A percentile compares a stretch with the other conserved stretches of the same genome.
Evolutionary conservation across 257 asterid genomes (phyloP).

Genomic region (Penstemon eatonii): DNA sequence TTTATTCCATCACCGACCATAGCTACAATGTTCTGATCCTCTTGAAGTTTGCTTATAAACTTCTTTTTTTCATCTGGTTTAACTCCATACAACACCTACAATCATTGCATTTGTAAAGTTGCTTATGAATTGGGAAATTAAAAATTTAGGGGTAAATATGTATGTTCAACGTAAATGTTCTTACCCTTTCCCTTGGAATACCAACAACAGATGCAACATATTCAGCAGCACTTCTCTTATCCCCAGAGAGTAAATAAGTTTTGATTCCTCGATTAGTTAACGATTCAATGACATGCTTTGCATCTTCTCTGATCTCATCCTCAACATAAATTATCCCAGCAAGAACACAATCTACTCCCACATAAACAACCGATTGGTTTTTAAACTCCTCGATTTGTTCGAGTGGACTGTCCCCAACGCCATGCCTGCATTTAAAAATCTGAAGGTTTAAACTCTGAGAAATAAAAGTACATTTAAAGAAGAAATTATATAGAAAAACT

Average conservation of each 20-base stretch:
- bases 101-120: slow-evolving; percentile 19
- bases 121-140: slow-evolving; percentile 1
- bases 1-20: slow-evolving; percentile 99
- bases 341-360: slow-evolving; percentile 78
- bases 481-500: neutral
- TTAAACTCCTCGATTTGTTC: slow-evolving; percentile 73
- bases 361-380: slow-evolving; percentile 89
- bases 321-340: slow-evolving; percentile 93
- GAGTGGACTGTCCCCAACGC: slow-evolving; percentile 60
- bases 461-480: neutral
- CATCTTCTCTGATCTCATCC: slow-evolving; percentile 99
- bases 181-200: slow-evolving; percentile 85
- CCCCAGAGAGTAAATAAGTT: slow-evolving; percentile 92
- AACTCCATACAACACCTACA: slow-evolving; percentile 80
- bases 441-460: slow-evolving; percentile 6
- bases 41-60: slow-evolving; percentile 70
- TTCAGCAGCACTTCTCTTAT: slow-evolving; percentile 88
- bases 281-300: slow-evolving; percentile 73
- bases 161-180: slow-evolving; percentile 22
- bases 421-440: slow-evolving; percentile 58
- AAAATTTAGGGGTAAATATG: neutral
- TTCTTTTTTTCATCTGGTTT: slow-evolving; percentile 84
- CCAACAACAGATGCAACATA: slow-evolving; percentile 98
- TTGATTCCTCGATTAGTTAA: slow-evolving; percentile 74
- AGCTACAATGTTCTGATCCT: slow-evolving; percentile 73